These are phyloP conservation scores for Annulohypoxylon nitens DNA, from an alignment of 495 filamentous ascomycete genomes.

Conservation along the genomic window DNA sequence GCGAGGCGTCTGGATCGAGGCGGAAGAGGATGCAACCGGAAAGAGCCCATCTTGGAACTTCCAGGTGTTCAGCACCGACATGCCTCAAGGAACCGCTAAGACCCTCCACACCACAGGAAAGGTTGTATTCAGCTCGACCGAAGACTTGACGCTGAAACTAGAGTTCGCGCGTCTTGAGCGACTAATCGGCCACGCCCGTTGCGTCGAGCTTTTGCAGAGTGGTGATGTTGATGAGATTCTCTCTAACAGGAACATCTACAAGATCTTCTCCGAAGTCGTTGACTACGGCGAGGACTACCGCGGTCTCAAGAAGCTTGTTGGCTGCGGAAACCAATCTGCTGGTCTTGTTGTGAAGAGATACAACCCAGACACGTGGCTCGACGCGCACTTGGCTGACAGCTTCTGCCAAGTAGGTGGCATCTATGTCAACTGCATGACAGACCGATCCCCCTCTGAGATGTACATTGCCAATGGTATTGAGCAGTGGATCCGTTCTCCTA, in stretches of 20 bases:
- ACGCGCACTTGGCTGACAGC: conserved; percentile 43
- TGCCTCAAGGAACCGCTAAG: conserved; percentile 28
- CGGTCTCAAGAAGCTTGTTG: conserved; percentile 62
- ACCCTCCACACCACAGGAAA: conserved; percentile 51
- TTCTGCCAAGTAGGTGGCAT: conserved; percentile 68
- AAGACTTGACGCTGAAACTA: conserved; percentile 43
- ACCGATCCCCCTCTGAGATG: conserved; percentile 55
- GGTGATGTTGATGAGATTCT: conserved; percentile 62
- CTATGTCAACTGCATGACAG: conserved; percentile 67
- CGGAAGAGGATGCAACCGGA: conserved; percentile 35
- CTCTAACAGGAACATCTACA: conserved; percentile 65
- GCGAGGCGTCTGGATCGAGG: conserved; percentile 56
- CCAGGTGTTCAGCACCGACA: conserved; percentile 46
- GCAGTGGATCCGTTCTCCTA: conserved; percentile 61
- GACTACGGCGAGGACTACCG: conserved; percentile 63
- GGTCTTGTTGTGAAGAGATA: conserved; percentile 60
- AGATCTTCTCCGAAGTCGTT: conserved; percentile 60
- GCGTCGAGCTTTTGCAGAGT: conserved; percentile 55
- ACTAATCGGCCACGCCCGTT: conserved; percentile 56
- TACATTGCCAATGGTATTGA: conserved; percentile 65
- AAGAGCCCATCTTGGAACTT: conserved; percentile 39
- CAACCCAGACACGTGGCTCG: conserved; percentile 47
- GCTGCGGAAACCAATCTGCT: conserved; percentile 57
- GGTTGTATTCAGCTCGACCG: conserved; percentile 47
- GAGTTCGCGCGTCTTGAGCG: conserved; percentile 63